Conservation (phyloP, 371 early-diverging fungal species). For the Mortierella sp. region DNA sequence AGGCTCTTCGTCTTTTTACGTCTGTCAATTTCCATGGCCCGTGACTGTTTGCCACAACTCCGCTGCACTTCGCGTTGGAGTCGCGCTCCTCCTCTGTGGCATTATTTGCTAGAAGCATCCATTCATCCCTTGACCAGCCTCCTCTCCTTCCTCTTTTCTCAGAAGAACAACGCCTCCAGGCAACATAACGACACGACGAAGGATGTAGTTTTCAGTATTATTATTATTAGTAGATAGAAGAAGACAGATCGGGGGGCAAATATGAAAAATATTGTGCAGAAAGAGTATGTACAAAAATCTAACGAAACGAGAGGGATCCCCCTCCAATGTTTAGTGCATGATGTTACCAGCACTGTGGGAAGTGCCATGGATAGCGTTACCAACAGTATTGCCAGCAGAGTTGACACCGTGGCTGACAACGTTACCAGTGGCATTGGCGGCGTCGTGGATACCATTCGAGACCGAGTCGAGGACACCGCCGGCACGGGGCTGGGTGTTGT, state of each 20-base stretch:
- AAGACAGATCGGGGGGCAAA: neutral
- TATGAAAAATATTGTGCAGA: neutral
- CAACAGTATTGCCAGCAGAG: neutral
- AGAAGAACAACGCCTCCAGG: neutral
- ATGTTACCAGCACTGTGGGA: neutral
- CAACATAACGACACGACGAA: neutral
- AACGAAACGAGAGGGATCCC: neutral
- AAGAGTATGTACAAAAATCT: neutral
- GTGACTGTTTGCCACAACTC: neutral
- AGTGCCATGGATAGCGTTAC: neutral
- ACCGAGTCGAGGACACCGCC: neutral
- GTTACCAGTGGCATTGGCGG: conserved; percentile 6
- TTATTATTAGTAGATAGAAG: neutral
- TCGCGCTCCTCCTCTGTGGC: neutral
- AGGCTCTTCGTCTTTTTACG: neutral
- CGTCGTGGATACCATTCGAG: neutral
- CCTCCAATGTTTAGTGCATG: neutral
- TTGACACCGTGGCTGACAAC: neutral
- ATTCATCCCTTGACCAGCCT: neutral
- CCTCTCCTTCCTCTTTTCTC: neutral
- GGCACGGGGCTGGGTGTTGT: conserved; percentile 22
- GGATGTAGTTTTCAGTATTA: neutral
- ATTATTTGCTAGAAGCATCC: neutral
- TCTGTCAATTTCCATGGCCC: neutral
- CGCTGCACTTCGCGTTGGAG: neutral